Evolutionary conservation across 768 basidiomycete genomes (phyloP).

Genomic region (Tephrocybe rancida): DNA sequence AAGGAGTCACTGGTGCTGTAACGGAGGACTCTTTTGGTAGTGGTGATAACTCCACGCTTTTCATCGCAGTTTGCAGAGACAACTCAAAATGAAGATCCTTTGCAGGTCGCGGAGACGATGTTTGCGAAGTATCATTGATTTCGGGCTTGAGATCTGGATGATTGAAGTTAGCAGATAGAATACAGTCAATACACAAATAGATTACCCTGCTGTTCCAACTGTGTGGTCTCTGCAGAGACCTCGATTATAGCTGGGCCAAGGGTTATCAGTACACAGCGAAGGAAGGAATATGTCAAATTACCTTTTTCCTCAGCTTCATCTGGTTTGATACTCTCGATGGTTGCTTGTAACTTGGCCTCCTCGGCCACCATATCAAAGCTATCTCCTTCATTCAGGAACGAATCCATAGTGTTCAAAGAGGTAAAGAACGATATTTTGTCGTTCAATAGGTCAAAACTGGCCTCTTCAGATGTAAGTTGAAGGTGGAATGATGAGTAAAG

Average conservation of each 20-base stretch:
- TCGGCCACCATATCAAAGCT: constrained; percentile 38
- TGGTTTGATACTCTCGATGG: constrained; percentile 13
- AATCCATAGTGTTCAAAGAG: constrained; percentile 30
- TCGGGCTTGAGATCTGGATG: neutral
- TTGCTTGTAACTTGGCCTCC: constrained; percentile 24
- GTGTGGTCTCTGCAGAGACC: neutral
- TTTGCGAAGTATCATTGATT: neutral
- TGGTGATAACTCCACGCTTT: no score
- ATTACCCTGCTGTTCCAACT: neutral
- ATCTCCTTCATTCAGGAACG: constrained; percentile 35
- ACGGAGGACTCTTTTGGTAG: no score
- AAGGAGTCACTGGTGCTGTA: no score
- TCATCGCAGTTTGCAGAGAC: no score
- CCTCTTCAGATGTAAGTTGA: constrained; percentile 45
- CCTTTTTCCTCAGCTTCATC: constrained; percentile 7
- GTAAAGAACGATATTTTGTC: constrained; percentile 52
- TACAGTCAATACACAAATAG: neutral
- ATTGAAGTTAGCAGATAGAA: neutral
- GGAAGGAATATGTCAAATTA: neutral
- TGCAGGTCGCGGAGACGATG: constrained; percentile 1
- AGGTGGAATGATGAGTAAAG: constrained; percentile 50
- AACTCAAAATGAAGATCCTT: no score
- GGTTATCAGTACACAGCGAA: no score
- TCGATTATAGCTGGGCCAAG: neutral
- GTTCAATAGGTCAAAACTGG: constrained; percentile 53